A percentile compares a stretch with the other conserved stretches of the same genome.
These are phyloP conservation scores for Dictyostelium intermedium DNA, from an alignment of 78 protist genomes.

Conservation along the genomic window DNA sequence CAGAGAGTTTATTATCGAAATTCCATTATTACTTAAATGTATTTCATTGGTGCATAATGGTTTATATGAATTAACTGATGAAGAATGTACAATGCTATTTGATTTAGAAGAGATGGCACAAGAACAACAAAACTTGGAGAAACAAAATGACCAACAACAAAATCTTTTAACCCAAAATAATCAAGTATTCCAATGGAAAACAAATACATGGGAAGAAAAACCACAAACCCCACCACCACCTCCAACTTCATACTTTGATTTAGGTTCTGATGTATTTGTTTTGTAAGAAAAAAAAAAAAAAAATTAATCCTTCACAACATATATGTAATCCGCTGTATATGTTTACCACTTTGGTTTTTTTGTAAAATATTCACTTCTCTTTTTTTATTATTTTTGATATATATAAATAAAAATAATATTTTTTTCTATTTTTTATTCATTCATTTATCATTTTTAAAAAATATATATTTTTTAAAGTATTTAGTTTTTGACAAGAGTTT, in stretches of 20 bases:
- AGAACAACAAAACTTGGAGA: constrained; percentile 42
- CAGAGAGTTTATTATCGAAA: constrained; percentile 70
- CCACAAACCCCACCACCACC: constrained; percentile 72
- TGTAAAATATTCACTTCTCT: neutral
- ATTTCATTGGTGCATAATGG: constrained; percentile 57
- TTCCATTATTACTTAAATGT: constrained; percentile 61
- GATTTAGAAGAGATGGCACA: constrained; percentile 71
- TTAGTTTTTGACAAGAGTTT: too few relatives aligned
- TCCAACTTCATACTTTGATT: constrained; percentile 40
- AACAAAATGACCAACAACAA: neutral
- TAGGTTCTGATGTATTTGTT: constrained; percentile 64
- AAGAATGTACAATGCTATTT: constrained; percentile 48
- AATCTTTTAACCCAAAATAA: constrained; percentile 1
- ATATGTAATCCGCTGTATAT: neutral
- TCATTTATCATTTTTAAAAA: too few relatives aligned
- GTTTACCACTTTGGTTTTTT: neutral
- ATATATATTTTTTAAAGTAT: too few relatives aligned
- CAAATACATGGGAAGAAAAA: constrained; percentile 64
- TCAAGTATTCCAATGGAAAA: constrained; percentile 65
- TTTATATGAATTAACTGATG: constrained; percentile 56
- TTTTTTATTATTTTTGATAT: neutral
- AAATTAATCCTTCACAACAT: neutral
- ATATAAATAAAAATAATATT: neutral
- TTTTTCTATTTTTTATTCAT: neutral
- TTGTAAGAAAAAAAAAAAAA: constrained; percentile 27